Evolutionary conservation across 495 filamentous ascomycete species (phyloP).

Genomic region (Penicillium lividum): DNA sequence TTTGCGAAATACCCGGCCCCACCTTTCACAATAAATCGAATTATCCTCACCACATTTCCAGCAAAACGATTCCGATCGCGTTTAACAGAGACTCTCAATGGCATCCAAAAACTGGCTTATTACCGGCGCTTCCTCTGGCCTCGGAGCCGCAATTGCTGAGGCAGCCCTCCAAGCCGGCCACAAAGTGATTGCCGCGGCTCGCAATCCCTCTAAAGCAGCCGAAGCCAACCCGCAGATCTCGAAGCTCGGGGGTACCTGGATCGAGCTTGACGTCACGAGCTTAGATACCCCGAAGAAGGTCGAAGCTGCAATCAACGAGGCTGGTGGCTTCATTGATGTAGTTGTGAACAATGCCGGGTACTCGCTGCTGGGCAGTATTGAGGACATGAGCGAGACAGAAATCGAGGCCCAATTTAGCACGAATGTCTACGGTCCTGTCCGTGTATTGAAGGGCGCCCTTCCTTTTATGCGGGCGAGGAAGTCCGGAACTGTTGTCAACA

Average conservation of each 20-base stretch:
- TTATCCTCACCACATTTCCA: no score
- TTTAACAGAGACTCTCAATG: no score
- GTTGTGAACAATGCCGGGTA: slow-evolving; percentile 36
- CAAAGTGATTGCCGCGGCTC: no score
- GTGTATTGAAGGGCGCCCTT: slow-evolving; percentile 45
- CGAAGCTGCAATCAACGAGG: slow-evolving; percentile 14
- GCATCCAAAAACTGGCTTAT: no score
- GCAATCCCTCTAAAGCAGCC: no score
- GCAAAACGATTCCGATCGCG: no score
- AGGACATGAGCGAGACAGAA: slow-evolving; percentile 23
- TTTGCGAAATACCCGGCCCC: no score
- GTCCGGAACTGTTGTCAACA: slow-evolving; percentile 47
- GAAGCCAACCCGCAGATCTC: slow-evolving; percentile 17
- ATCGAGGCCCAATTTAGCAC: slow-evolving; percentile 28
- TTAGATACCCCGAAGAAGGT: slow-evolving; percentile 25
- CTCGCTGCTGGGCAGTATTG: slow-evolving; percentile 23
- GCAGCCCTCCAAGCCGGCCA: no score
- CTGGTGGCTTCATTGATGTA: slow-evolving; percentile 24
- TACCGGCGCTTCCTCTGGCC: no score
- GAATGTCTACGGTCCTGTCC: slow-evolving; percentile 52
- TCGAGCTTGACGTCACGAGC: slow-evolving; percentile 44
- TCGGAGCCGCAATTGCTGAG: no score
- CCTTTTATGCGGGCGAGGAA: slow-evolving; percentile 48
- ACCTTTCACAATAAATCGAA: no score
- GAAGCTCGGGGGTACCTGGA: slow-evolving; percentile 10